Percentiles rank a stretch among this genome's conserved stretches.
Evolutionary conservation across 1,284 basidiomycete genomes (phyloP).

Genomic region (Leccinum ponderosum): DNA sequence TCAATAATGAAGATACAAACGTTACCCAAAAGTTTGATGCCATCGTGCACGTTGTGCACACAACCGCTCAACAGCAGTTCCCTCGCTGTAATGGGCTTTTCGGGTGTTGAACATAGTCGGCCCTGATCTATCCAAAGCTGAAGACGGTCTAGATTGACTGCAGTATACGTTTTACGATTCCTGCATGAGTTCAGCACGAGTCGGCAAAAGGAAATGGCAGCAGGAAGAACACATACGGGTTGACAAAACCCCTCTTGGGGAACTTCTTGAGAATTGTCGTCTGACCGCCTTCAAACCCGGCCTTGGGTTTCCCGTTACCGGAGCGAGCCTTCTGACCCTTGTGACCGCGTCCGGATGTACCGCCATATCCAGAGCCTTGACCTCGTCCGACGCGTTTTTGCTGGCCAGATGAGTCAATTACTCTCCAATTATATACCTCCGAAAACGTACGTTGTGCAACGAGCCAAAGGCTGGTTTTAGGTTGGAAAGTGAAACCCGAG

Average conservation of each 20-base stretch:
- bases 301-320: constrained; percentile 80
- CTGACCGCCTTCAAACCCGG: constrained; percentile 94
- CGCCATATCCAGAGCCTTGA: constrained; percentile 87
- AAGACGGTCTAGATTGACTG: constrained; percentile 85
- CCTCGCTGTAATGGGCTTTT: constrained; percentile 85
- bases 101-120: constrained; percentile 75
- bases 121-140: constrained; percentile 92
- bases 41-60: constrained; percentile 85
- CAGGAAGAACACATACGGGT: constrained; percentile 64
- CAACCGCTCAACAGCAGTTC: constrained; percentile 86
- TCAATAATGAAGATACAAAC: constrained; percentile 43
- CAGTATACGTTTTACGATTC: constrained; percentile 73
- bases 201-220: not conserved
- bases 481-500: constrained; percentile 59
- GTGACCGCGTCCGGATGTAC: constrained; percentile 90
- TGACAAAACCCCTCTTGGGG: constrained; percentile 94
- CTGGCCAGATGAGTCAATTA: constrained; percentile 41
- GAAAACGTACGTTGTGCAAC: constrained; percentile 53
- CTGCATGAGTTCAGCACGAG: constrained; percentile 39
- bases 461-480: constrained; percentile 62
- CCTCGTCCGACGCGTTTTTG: constrained; percentile 95
- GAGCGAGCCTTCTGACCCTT: constrained; percentile 96
- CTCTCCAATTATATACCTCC: not conserved
- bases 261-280: constrained; percentile 91
- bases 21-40: constrained; percentile 89